Percentiles rank a stretch among this genome's conserved stretches.
phyloP scores from a whole-genome alignment of 148 eudicot species.

The Vaccinium myrtillus region DNA sequence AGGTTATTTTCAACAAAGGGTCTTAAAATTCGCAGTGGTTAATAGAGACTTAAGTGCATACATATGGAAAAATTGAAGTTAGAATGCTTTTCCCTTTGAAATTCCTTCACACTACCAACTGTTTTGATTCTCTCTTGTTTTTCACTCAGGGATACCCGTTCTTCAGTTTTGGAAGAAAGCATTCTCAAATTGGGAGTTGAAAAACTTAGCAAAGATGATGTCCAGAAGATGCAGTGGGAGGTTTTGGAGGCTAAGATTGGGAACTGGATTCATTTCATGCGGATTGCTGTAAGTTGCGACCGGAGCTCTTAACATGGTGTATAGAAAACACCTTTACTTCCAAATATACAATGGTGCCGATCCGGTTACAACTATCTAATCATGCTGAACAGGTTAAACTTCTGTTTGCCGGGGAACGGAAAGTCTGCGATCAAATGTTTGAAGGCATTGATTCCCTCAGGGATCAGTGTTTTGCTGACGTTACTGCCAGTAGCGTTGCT shows the following conservation, averaged over 20 bases:
- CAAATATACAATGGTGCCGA: conserved; percentile 18
- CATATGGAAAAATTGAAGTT: neutral
- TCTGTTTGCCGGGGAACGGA: conserved; percentile 91
- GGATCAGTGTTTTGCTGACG: conserved; percentile 94
- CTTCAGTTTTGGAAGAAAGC: conserved; percentile 89
- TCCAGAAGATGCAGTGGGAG: conserved; percentile 99
- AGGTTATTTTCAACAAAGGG: neutral
- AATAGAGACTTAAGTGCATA: neutral
- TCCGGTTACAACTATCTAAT: conserved; percentile 52
- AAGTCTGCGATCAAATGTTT: conserved; percentile 91
- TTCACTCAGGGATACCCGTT: conserved; percentile 75
- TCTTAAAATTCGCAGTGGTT: neutral
- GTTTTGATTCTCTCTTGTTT: neutral
- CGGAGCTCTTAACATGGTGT: neutral
- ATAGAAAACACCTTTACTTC: neutral
- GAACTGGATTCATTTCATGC: conserved; percentile 98
- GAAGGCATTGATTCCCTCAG: conserved; percentile 76
- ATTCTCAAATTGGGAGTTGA: conserved; percentile 89
- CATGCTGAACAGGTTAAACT: conserved; percentile 72
- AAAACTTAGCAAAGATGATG: conserved; percentile 96
- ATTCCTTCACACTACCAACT: neutral
- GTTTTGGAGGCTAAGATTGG: conserved; percentile 97
- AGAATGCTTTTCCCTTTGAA: neutral
- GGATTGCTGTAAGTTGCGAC: conserved; percentile 75
- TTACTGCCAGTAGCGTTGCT: conserved; percentile 81